Conservation (phyloP, 352 stramenopile genomes). For the Globisporangium okanoganense region DNA sequence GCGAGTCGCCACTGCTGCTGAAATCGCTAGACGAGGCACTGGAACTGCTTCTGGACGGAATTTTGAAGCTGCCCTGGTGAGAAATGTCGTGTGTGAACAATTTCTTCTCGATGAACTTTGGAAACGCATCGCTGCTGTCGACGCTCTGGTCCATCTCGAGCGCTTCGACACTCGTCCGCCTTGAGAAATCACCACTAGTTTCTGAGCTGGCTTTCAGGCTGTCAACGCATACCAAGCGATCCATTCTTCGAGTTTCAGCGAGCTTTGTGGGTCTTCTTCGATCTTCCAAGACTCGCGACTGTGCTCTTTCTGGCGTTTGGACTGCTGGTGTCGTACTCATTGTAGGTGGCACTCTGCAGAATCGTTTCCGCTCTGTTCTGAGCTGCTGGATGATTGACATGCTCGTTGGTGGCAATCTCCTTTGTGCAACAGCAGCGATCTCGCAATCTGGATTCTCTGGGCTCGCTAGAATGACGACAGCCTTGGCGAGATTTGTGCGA, state of each 20-base stretch:
- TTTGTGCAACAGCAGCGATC: background rate
- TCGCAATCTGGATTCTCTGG: background rate
- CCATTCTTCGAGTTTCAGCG: background rate
- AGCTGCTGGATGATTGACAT: conserved; percentile 5
- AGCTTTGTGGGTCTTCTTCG: background rate
- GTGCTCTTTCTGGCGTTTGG: background rate
- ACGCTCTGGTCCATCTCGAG: background rate
- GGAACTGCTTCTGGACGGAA: background rate
- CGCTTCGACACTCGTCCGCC: background rate
- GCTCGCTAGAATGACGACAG: background rate
- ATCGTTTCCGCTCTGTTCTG: conserved; percentile 9
- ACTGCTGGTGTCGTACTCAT: background rate
- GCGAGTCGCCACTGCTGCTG: conserved; percentile 1
- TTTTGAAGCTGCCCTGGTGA: background rate
- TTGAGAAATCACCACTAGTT: background rate
- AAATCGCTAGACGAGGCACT: background rate
- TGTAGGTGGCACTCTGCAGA: no score
- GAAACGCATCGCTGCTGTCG: no score
- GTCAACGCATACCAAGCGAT: background rate
- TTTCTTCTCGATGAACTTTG: background rate
- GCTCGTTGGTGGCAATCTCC: background rate
- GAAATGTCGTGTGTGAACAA: background rate
- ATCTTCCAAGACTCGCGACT: background rate
- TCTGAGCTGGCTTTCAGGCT: background rate
- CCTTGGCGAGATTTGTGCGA: conserved; percentile 6